Conservation (phyloP, 2,329 filamentous ascomycete genomes). For the Ophiostoma himal-ulmi region DNA sequence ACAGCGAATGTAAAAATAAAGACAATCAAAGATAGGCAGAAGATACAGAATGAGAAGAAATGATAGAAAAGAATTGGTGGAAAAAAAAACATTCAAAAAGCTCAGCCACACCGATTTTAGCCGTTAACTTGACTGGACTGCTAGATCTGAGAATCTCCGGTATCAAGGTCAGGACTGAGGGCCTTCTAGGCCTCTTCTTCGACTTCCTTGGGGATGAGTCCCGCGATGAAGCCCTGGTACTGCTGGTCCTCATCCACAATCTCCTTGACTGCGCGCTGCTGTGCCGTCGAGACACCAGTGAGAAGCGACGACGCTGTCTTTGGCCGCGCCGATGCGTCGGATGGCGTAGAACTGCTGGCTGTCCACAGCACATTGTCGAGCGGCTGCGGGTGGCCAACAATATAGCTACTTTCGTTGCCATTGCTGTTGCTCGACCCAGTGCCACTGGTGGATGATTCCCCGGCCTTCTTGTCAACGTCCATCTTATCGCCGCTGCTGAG, state of each 20-base stretch:
- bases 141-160: background rate
- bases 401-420: slow-evolving; percentile 16
- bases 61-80: background rate
- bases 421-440: slow-evolving; percentile 6
- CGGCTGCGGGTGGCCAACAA: slow-evolving; percentile 22
- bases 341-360: slow-evolving; percentile 17
- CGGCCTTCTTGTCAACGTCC: slow-evolving; percentile 30
- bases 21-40: background rate
- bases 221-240: slow-evolving; percentile 43
- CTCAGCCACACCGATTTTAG: no score
- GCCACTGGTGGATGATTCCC: background rate
- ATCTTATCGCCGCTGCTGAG: slow-evolving; percentile 5
- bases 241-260: slow-evolving; percentile 40
- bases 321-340: background rate
- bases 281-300: slow-evolving; percentile 11
- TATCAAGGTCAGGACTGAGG: background rate
- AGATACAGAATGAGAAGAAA: background rate
- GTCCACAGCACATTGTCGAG: slow-evolving; percentile 27
- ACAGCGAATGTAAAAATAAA: background rate
- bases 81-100: no score
- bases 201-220: slow-evolving; percentile 33
- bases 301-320: slow-evolving; percentile 2
- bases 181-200: slow-evolving; percentile 54
- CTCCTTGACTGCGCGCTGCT: slow-evolving; percentile 26
- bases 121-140: background rate